Percentiles rank a stretch among this genome's conserved stretches.
Evolutionary conservation across 2,329 filamentous ascomycete species (phyloP).

Genomic region (Talaromyces sp.): DNA sequence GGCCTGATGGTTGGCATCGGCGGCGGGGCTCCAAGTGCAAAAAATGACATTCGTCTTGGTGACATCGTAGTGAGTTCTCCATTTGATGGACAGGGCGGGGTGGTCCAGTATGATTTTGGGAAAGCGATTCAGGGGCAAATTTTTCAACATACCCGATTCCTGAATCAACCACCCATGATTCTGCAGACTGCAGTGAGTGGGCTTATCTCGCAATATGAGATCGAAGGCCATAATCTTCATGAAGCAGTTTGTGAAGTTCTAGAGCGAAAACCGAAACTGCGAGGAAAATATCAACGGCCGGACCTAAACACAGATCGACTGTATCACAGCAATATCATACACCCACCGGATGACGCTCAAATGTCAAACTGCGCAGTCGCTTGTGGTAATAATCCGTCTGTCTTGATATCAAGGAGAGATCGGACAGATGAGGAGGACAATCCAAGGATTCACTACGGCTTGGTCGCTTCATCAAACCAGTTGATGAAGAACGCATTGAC

Average conservation of each 20-base stretch:
- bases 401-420: background rate
- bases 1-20: conserved; percentile 45
- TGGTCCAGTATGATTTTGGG: conserved; percentile 21
- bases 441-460: conserved; percentile 16
- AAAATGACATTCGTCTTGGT: conserved; percentile 28
- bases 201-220: conserved; percentile 13
- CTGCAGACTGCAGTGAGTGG: conserved; percentile 14
- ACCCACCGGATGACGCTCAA: conserved; percentile 2
- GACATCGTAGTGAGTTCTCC: conserved; percentile 21
- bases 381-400: background rate
- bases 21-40: conserved; percentile 24
- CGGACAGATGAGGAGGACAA: conserved; percentile 11
- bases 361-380: background rate
- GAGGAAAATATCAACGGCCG: conserved; percentile 8
- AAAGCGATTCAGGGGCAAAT: conserved; percentile 17
- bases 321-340: conserved; percentile 6
- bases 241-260: conserved; percentile 33
- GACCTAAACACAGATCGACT: conserved; percentile 7
- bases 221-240: conserved; percentile 32
- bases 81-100: conserved; percentile 13
- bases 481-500: conserved; percentile 16
- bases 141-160: conserved; percentile 17
- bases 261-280: conserved; percentile 14
- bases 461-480: conserved; percentile 18
- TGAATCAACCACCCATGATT: conserved; percentile 19